Base-by-base conservation (phyloP, 2,329 filamentous ascomycete species). In the Fusarium nygamai region DNA sequence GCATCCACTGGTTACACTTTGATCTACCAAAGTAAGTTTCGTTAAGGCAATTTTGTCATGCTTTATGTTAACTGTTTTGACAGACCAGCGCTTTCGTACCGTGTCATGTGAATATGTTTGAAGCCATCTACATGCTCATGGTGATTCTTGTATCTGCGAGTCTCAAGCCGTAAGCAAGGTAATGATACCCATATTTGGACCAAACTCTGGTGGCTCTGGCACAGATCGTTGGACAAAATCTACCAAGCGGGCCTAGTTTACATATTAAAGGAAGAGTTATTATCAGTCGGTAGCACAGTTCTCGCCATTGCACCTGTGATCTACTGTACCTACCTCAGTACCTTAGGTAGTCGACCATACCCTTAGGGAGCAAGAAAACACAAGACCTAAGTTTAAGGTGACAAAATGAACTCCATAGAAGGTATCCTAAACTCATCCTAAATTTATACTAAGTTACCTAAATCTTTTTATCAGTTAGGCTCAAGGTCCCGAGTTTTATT, bases 51-150 rank as follows among this genome's bases (percentile, higher is more conserved):
- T 24, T 29, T 43, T 47, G 5, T 27, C 14, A 29, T 41, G 27
- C 3, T 17, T 16, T 17, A 20, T 58, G 34, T 76, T 82, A 67
- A 80, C 66, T n/a, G 7, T 4, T 31, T 16, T 24, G 33, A 50
- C 46, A 85, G 83, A 80, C 59, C 79, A 82, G 60, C 78, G 84
- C 64, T 85, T 85, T 69, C 80, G 82, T 57, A 82, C 83, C 2
- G 83, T 86, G 33, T 83, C 81, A 27, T 83, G 83, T 38, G 84
- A 86, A 64, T 86, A 85, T 63, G 84, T 85, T 58, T 85, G 71
- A 64, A 33, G 8, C n/a, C 34, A 29, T 27, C 29, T 46, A 16
- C 9, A 38, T 56, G 12, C 12, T 34, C 20, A 20, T 10, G 3
- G 27, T 61, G 27, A 33, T 22, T 34, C 13, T 29, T 43, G 29